Percentiles rank a stretch among this genome's conserved stretches.
These are phyloP conservation scores for Rhizopus stolonifer DNA, from an alignment of 371 early-diverging fungal species.

Conservation along the genomic window DNA sequence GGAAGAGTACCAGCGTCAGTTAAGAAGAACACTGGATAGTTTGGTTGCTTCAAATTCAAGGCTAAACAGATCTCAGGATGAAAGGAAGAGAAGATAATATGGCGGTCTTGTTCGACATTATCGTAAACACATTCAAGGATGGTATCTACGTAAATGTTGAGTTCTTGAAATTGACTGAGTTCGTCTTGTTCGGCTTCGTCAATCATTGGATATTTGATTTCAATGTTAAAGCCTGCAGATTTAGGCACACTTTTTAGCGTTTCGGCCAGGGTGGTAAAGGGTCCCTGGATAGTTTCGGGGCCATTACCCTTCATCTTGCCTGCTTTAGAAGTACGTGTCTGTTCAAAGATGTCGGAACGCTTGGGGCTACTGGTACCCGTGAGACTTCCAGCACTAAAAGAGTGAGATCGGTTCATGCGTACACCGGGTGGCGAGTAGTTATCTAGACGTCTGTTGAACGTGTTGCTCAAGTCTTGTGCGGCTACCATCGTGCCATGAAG, in stretches of 20 bases:
- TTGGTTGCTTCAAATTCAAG: slow-evolving; percentile 80
- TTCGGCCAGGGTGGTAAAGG: slow-evolving; percentile 83
- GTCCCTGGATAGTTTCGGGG: slow-evolving; percentile 72
- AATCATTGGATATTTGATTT: slow-evolving; percentile 94
- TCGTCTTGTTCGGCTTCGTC: slow-evolving; percentile 83
- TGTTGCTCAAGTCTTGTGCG: not conserved
- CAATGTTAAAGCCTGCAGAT: slow-evolving; percentile 90
- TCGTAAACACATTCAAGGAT: slow-evolving; percentile 80
- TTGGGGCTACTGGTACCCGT: slow-evolving; percentile 3
- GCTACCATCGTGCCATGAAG: slow-evolving; percentile 25
- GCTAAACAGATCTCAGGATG: slow-evolving; percentile 89
- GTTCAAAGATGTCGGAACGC: slow-evolving; percentile 33
- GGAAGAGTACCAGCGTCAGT: slow-evolving; percentile 81
- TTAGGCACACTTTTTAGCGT: slow-evolving; percentile 77
- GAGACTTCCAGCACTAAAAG: slow-evolving; percentile 47
- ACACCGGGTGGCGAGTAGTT: slow-evolving; percentile 7
- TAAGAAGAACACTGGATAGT: slow-evolving; percentile 89
- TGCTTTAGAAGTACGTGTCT: slow-evolving; percentile 34
- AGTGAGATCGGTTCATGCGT: slow-evolving; percentile 51
- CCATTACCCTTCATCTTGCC: slow-evolving; percentile 69
- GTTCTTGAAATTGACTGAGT: slow-evolving; percentile 64
- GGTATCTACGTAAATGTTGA: slow-evolving; percentile 86
- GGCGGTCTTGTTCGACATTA: slow-evolving; percentile 64
- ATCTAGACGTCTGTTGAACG: not conserved
- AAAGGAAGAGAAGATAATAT: slow-evolving; percentile 93